Conservation (phyloP, 768 basidiomycete genomes). For the Podaxis sp. region DNA sequence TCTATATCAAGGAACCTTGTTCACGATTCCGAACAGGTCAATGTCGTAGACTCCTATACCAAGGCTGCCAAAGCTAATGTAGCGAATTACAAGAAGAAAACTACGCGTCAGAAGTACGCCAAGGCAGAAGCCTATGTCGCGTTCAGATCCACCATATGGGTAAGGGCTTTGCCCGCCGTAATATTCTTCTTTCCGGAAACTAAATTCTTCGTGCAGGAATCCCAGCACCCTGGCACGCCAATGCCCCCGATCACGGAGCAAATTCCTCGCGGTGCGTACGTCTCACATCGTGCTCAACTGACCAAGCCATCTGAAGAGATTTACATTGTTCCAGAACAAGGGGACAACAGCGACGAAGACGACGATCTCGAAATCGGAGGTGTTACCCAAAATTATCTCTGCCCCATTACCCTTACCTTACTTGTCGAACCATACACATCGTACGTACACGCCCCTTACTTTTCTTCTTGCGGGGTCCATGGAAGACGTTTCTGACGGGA, state of each 20-base stretch:
- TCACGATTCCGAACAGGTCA: slow-evolving; percentile 37
- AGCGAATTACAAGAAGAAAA: slow-evolving; percentile 55
- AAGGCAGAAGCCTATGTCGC: slow-evolving; percentile 56
- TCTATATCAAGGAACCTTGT: background rate
- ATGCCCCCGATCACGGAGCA: slow-evolving; percentile 81
- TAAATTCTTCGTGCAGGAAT: slow-evolving; percentile 47
- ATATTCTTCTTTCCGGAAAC: slow-evolving; percentile 4
- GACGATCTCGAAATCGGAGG: slow-evolving; percentile 91
- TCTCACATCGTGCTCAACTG: background rate
- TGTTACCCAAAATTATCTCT: slow-evolving; percentile 78
- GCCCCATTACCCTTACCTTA: slow-evolving; percentile 71
- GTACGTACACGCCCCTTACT: slow-evolving; percentile 42
- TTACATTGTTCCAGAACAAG: slow-evolving; percentile 56
- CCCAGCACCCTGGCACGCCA: slow-evolving; percentile 56
- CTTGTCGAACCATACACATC: slow-evolving; percentile 79
- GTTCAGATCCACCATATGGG: slow-evolving; percentile 71
- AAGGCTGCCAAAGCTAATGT: slow-evolving; percentile 39
- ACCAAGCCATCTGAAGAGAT: background rate
- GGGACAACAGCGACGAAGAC: slow-evolving; percentile 80
- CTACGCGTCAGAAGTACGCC: slow-evolving; percentile 77
- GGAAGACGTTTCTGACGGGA: slow-evolving; percentile 7
- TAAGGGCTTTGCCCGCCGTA: slow-evolving; percentile 32
- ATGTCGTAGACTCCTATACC: slow-evolving; percentile 53
- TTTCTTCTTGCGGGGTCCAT: slow-evolving; percentile 7
- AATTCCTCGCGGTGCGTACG: slow-evolving; percentile 59